These are phyloP conservation scores for Tagetes patula DNA, from an alignment of 129 eudicot species.

Conservation along the genomic window DNA sequence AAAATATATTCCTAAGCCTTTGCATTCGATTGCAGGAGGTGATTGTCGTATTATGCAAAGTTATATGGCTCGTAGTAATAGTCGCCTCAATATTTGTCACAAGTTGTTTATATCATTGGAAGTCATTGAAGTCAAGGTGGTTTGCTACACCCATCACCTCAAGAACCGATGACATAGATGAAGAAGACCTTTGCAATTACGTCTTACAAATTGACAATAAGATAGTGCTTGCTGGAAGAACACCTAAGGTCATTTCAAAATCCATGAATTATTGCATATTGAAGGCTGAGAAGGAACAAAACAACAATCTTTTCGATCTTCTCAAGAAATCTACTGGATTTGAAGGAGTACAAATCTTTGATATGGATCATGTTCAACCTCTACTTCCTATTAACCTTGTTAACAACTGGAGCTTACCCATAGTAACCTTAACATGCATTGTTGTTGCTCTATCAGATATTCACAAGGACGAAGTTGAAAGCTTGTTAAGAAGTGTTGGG, in stretches of 20 bases:
- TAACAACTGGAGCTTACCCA: slow-evolving; percentile 28
- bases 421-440: slow-evolving; percentile 32
- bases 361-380: slow-evolving; percentile 15
- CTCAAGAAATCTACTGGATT: slow-evolving; percentile 22
- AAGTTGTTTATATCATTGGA: background rate
- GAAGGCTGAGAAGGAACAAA: slow-evolving; percentile 10
- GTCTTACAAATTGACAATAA: slow-evolving; percentile 12
- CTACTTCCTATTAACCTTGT: slow-evolving; percentile 1
- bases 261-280: background rate
- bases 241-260: slow-evolving; percentile 7
- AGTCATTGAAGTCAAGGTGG: background rate
- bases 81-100: too few relatives aligned
- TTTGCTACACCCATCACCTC: background rate
- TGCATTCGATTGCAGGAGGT: slow-evolving; percentile 24
- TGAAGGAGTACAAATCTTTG: slow-evolving; percentile 26
- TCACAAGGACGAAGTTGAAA: background rate
- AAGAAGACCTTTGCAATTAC: slow-evolving; percentile 22
- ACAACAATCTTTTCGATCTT: slow-evolving; percentile 19
- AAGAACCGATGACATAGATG: background rate
- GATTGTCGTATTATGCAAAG: slow-evolving; percentile 5
- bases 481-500: slow-evolving; percentile 15
- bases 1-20: background rate
- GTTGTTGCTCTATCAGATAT: slow-evolving; percentile 16
- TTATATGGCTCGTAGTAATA: slow-evolving; percentile 8
- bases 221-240: slow-evolving; percentile 13